Evolutionary conservation across 2,329 filamentous ascomycete genomes (phyloP), one percentile per base, ranked within the genome.

Genomic region (Scedosporium minutisporum): DNA sequence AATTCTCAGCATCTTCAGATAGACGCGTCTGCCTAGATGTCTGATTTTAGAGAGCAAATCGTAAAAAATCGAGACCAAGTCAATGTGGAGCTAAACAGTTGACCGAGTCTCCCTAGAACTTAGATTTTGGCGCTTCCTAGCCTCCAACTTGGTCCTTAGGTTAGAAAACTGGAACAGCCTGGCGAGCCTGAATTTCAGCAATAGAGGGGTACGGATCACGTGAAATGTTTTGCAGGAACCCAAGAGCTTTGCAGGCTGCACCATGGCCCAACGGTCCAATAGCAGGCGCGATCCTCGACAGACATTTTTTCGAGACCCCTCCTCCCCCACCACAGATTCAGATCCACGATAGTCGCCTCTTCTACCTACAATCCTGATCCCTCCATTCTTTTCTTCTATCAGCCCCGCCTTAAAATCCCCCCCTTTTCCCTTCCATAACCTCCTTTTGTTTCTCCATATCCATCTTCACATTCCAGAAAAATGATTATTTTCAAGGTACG

Each of bases 401-500:
- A n/a, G 44, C 51, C 51, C 51, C 51, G 51, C 51, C 51, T 25
- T 38, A 12, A 60, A 60, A 64, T 62, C 65, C 60, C 63, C 64
- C 64, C 51, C 63, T 62, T 64, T 65, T 61, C 65, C 61, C 55
- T 65, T 62, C 64, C 65, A 66, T 63, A 53, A 63, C 57, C 61
- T 44, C 57, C 18, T 16, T 55, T 29, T 55, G 23, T 14, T 55
- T 25, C n/a, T 23, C 23, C 51, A 55, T 41, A 29, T n/a, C 44
- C 58, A 27, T 29, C 23, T 14, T 14, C 14, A 68, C 66, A 69
- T 70, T 73, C 75, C 77, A 77, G 71, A 83, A 88, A 78, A 71
- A 91, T 91, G 88, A 82, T 89, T 75, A 89, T 91, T 74, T 90
- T 76, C 85, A 87, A 81, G 78, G 87, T 89, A 76, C 65, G 79